These are phyloP conservation scores for Fomitopsis schrenkii DNA, from an alignment of 1,284 basidiomycete genomes.

Conservation along the genomic window DNA sequence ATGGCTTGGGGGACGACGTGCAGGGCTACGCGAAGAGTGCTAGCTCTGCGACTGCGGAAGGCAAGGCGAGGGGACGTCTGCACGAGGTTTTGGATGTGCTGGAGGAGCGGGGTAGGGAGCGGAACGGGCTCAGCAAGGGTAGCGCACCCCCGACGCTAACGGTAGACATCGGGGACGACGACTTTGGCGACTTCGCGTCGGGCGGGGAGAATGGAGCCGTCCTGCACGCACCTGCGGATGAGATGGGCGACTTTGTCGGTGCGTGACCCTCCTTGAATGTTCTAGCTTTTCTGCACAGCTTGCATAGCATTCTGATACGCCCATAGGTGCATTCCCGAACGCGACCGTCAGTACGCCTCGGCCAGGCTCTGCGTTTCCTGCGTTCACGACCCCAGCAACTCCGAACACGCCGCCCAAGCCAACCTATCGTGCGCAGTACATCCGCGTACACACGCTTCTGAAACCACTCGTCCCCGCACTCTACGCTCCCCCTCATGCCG, in stretches of 20 bases:
- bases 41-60: constrained; percentile 13
- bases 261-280: not conserved
- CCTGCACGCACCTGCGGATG: constrained; percentile 36
- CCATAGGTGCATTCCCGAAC: constrained; percentile 10
- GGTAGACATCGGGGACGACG: constrained; percentile 63
- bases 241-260: constrained; percentile 59
- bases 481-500: constrained; percentile 49
- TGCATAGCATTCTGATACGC: not conserved
- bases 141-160: constrained; percentile 51
- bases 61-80: constrained; percentile 23
- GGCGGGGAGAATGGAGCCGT: constrained; percentile 15
- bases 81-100: constrained; percentile 56
- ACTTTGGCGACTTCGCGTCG: constrained; percentile 86
- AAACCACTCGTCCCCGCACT: constrained; percentile 53
- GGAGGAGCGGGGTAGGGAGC: constrained; percentile 39
- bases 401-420: constrained; percentile 23
- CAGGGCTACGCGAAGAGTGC: not conserved
- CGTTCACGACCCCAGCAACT: not conserved
- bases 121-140: constrained; percentile 33
- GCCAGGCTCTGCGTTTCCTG: constrained; percentile 5
- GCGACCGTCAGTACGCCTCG: constrained; percentile 19
- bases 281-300: not conserved
- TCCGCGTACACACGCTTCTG: constrained; percentile 63
- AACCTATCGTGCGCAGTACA: constrained; percentile 48
- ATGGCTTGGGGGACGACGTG: constrained; percentile 2